Conservation (phyloP, 495 filamentous ascomycete species). For the Corynascus novoguineensis region DNA sequence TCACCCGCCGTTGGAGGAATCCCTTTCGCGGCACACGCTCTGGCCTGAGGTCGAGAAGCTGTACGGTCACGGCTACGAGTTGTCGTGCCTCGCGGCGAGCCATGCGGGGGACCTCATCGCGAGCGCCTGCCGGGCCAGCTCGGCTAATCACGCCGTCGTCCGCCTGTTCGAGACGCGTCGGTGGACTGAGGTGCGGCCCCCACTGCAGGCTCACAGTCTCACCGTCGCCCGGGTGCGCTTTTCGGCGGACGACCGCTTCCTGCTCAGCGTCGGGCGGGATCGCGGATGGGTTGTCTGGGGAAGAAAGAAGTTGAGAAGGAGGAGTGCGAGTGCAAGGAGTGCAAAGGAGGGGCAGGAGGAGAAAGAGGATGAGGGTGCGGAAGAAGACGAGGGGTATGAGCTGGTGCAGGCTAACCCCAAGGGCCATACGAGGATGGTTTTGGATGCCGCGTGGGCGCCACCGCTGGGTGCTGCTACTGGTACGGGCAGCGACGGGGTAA, state of each 20-base stretch:
- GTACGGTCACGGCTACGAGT: slow-evolving; percentile 98
- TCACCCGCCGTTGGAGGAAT: slow-evolving; percentile 82
- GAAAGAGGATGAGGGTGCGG: slow-evolving; percentile 22
- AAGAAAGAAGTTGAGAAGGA: no score
- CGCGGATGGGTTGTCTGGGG: slow-evolving; percentile 85
- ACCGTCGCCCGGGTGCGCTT: slow-evolving; percentile 80
- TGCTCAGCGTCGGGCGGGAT: slow-evolving; percentile 89
- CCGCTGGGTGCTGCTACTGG: background rate
- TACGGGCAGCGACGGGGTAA: background rate
- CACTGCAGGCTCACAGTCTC: slow-evolving; percentile 71
- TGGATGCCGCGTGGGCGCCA: slow-evolving; percentile 79
- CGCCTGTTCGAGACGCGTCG: slow-evolving; percentile 76
- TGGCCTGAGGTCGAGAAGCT: slow-evolving; percentile 97
- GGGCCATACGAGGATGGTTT: slow-evolving; percentile 85
- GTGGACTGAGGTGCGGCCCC: slow-evolving; percentile 84
- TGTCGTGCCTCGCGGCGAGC: slow-evolving; percentile 79
- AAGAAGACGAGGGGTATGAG: slow-evolving; percentile 41
- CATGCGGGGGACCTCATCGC: slow-evolving; percentile 71
- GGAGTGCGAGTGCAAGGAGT: no score
- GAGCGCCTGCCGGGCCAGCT: slow-evolving; percentile 90
- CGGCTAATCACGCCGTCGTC: slow-evolving; percentile 89
- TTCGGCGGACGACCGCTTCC: slow-evolving; percentile 60
- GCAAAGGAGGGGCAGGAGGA: slow-evolving; percentile 40
- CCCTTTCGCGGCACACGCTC: slow-evolving; percentile 80
- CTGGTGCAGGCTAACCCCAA: slow-evolving; percentile 63